Base-by-base conservation (phyloP, 768 basidiomycete species). In the Lepiota venenata region DNA sequence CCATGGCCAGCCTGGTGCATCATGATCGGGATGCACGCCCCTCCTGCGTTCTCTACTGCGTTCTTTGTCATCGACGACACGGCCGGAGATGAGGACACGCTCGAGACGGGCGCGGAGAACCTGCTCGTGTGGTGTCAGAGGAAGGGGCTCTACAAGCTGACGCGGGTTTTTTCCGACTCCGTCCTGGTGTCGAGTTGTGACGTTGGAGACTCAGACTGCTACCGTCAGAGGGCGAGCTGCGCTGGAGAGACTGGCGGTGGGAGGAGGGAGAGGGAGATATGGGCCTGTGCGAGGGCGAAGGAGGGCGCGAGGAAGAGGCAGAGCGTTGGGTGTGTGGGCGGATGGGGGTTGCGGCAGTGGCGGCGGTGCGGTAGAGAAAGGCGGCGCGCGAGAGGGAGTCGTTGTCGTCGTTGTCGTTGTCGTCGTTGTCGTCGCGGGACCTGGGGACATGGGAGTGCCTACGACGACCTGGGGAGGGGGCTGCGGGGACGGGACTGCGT, bases 31-130 rank as follows among this genome's bases (percentile, higher is more conserved):
- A 11, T 48, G 40, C 32, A 46, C 32, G 22, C 53, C 41, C 20
- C 43, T 44, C 21, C 21, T 47, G 11, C 37, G 52, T 46, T 56
- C 44, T n/a, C 40, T 53, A 36, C 46, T 53, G 15, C 25, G 38
- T 10, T 38, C 48, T 14, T 25, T 46, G 40, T 44, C 45, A 4
- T 45, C 47, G 5, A 50, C 48, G 1, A 52, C 51, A 20, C 47
- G 37, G 11, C 48, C 52, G 0, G 56, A 21, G 14, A 47, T 50
- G 20, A 60, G 46, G n/a, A 60, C 60, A 21, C 51, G 60, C 16
- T 60, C 60, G 16, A 60, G 52, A 20, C 56, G 47, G 37, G 60
- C 60, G 6, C 57, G 56, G 12, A 60, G 56, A 1, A 60, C 56
- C 49, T 60, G 59, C 47, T 57, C 59, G 36, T 60, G 52, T 3